These are phyloP conservation scores for Serendipita sp. DNA, from an alignment of 768 basidiomycete genomes.

Conservation along the genomic window DNA sequence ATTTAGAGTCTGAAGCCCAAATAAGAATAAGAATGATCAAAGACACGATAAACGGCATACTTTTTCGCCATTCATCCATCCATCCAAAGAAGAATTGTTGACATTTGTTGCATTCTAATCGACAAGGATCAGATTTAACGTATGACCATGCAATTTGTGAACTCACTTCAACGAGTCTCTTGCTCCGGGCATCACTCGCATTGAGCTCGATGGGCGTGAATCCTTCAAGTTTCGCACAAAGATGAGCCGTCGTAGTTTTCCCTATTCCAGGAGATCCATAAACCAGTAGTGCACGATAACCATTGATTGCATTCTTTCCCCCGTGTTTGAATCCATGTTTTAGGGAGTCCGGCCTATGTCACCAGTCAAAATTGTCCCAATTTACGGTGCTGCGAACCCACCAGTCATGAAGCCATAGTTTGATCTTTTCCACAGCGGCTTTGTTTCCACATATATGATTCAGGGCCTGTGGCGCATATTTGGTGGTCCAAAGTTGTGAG, in stretches of 20 bases:
- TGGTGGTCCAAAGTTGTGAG: slow-evolving; percentile 79
- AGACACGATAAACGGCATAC: not conserved
- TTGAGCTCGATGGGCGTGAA: slow-evolving; percentile 92
- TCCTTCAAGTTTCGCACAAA: slow-evolving; percentile 79
- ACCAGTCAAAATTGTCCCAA: not conserved
- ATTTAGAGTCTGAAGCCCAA: slow-evolving; percentile 33
- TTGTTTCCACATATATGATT: slow-evolving; percentile 97
- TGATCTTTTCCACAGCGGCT: slow-evolving; percentile 72
- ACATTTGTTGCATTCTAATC: slow-evolving; percentile 73
- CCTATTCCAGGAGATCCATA: slow-evolving; percentile 94
- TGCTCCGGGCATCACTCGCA: slow-evolving; percentile 88
- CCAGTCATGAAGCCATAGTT: slow-evolving; percentile 81
- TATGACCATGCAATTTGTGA: not conserved
- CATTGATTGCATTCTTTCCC: slow-evolving; percentile 76
- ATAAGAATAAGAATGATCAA: not conserved
- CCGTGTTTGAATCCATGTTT: slow-evolving; percentile 82
- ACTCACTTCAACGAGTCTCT: slow-evolving; percentile 84
- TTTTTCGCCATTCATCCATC: slow-evolving; percentile 39
- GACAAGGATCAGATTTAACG: not conserved
- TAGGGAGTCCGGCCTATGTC: slow-evolving; percentile 49
- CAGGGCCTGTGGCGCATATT: slow-evolving; percentile 76
- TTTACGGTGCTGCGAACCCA: slow-evolving; percentile 20
- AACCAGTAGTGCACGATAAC: slow-evolving; percentile 74
- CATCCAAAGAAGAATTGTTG: slow-evolving; percentile 75
- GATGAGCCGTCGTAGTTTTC: slow-evolving; percentile 90